Conservation (phyloP, 1,284 basidiomycete species). For the Rhizopogon parksii region DNA sequence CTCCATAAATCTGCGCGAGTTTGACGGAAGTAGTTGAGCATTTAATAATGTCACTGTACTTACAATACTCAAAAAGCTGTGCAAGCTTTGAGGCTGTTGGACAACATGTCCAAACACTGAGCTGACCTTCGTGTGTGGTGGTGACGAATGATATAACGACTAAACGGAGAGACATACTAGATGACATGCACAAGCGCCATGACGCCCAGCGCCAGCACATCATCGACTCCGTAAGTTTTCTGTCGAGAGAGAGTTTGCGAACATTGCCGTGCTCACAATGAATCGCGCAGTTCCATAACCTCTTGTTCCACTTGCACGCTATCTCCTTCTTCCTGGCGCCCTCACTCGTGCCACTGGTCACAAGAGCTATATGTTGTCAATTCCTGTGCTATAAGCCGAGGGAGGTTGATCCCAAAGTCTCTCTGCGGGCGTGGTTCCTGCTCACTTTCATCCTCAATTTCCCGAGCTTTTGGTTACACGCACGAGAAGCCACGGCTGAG, state of each 20-base stretch:
- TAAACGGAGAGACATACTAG: neutral
- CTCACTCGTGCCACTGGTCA: slow-evolving; percentile 47
- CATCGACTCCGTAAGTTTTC: slow-evolving; percentile 55
- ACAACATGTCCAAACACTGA: slow-evolving; percentile 8
- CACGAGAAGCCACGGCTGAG: slow-evolving; percentile 41
- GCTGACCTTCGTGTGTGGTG: slow-evolving; percentile 1
- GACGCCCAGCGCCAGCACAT: slow-evolving; percentile 72
- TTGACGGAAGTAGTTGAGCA: no score
- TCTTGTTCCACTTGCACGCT: slow-evolving; percentile 65
- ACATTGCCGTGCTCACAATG: slow-evolving; percentile 13
- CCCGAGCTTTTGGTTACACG: slow-evolving; percentile 56
- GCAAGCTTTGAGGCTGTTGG: slow-evolving; percentile 2
- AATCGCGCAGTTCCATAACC: slow-evolving; percentile 49
- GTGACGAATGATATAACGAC: neutral
- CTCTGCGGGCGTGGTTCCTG: slow-evolving; percentile 58
- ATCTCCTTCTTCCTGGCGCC: slow-evolving; percentile 72
- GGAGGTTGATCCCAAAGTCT: slow-evolving; percentile 52
- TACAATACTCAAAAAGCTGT: neutral
- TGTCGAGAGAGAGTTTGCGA: neutral
- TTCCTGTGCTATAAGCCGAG: slow-evolving; percentile 58
- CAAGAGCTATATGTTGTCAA: slow-evolving; percentile 41
- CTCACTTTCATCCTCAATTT: slow-evolving; percentile 52
- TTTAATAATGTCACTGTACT: no score
- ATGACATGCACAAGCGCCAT: slow-evolving; percentile 67
- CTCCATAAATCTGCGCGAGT: no score